These are phyloP conservation scores for Aspergillus vadensis DNA, from an alignment of 2,329 filamentous ascomycete genomes.

Conservation along the genomic window DNA sequence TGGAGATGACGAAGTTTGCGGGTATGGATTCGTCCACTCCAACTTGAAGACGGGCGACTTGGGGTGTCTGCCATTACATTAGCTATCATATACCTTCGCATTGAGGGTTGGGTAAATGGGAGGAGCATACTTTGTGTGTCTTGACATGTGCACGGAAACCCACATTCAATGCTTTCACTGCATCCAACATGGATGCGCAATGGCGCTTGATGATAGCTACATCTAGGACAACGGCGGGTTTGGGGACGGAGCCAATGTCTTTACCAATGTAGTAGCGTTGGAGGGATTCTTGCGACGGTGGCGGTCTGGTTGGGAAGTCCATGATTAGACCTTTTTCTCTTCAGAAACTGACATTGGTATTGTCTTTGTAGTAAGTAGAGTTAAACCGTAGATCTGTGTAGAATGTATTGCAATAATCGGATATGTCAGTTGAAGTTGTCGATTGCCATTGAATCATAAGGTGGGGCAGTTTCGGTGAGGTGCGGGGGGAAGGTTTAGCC, in stretches of 20 bases:
- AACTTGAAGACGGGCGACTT: conserved; percentile 70
- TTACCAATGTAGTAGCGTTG: conserved; percentile 57
- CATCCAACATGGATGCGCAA: conserved; percentile 70
- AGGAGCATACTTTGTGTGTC: conserved; percentile 69
- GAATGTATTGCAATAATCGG: too few relatives aligned
- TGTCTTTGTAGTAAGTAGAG: too few relatives aligned
- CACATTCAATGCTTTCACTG: conserved; percentile 60
- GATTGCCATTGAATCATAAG: too few relatives aligned
- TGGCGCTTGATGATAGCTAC: conserved; percentile 66
- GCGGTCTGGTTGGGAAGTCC: too few relatives aligned
- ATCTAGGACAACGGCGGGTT: conserved; percentile 70
- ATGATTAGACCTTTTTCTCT: too few relatives aligned
- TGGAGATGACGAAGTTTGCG: conserved; percentile 70
- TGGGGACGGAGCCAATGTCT: conserved; percentile 60
- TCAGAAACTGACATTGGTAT: too few relatives aligned
- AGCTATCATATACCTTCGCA: not conserved
- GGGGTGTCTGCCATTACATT: conserved; percentile 55
- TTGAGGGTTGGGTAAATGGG: not conserved
- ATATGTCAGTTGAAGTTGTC: too few relatives aligned
- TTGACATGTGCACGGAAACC: conserved; percentile 78
- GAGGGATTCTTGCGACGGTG: conserved; percentile 16
- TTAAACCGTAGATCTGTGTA: too few relatives aligned
- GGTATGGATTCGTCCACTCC: conserved; percentile 52
- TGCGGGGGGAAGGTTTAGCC: too few relatives aligned
- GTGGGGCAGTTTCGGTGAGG: too few relatives aligned